Base-by-base conservation (phyloP, 371 early-diverging fungal genomes). In the Syncephalis fuscata region DNA sequence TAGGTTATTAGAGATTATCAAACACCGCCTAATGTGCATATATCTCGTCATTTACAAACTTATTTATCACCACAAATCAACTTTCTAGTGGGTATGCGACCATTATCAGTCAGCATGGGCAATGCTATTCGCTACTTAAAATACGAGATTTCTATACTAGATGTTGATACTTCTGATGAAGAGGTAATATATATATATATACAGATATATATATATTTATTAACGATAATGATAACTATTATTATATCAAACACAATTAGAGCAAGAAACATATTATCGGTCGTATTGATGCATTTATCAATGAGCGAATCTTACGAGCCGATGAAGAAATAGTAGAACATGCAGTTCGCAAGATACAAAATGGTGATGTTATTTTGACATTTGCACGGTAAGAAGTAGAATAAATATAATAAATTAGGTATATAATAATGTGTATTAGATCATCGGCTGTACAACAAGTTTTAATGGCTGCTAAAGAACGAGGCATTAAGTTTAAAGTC, bases 21-120 rank as follows among this genome's bases (percentile, higher is more conserved):
- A 17, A 85, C 93, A 17, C 96, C 95, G 14, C 70, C 80, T 1
- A 79, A 85, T 51, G 80, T 74, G 0, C 73, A 88, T 0, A 72
- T 97, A 40, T 77, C 80, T 27, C 72, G 95, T 49, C 76, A 88
- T 59, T 72, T 97, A 56, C 81, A 74, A 44, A 73, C 78, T 24
- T 73, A 90, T 51, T 54, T 97, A 46, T 79, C 82, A 54, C 82
- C 85, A 40, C 92, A 94, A 54, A 88, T 94, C 53, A 84, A 78
- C 45, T 94, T 86, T 59, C 65, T 97, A 25, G 72, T 79, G 41
- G 75, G 74, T 42, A 76, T 76, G 26, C 68, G 80, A 42, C 82
- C 88, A n/a, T 75, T 95, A 75, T 80, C 90, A 15, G 74, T 90
- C 22, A 82, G 85, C 60, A 95, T 96, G 94, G 85, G 84, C 52